Evolutionary conservation across 495 filamentous ascomycete species (phyloP), one percentile per base, ranked within the genome.

Genomic region (Cercophora sp.): DNA sequence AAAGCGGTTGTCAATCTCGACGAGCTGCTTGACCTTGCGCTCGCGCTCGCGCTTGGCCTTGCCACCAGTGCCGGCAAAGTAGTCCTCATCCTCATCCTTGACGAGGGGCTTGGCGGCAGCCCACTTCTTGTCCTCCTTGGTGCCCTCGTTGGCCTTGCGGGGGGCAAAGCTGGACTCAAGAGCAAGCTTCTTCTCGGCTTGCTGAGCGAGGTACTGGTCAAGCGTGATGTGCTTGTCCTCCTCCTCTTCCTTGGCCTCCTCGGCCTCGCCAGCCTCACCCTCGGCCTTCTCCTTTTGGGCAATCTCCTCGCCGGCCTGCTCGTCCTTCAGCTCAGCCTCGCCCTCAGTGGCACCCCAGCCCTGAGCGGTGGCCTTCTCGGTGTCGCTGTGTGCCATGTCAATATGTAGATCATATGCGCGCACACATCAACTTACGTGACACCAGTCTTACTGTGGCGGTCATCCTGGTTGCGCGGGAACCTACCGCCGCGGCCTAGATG

Each of bases 161-260:
- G 85, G 79, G 55, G 87, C 79, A 58, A 82, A 80, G 31, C 75
- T 72, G 44, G 55, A 65, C 64, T 84, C 85, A 52, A 98, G 85
- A 59, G 83, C 81, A 24, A 80, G 73, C 71, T 85, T 88, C 75
- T 87, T 89, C 74, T 88, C 86, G 43, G 87, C 89, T 66, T 78
- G 85, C 77, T 97, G 86, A 60, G 84, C 88, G 18, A 91, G 85
- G 72, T 95, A 97, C 59, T 93, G 88, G 59, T 77, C 75, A 72
- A 87, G 93, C 45, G 89, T 89, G 74, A 89, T 87, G 73, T 81
- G 79, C 79, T 93, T 93, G 65, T 94, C 89, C 68, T 89, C 87
- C 74, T 96, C 91, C 36, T 70, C 70, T 25, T 73, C 70, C 20
- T 67, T 60, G 11, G 56, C 58, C 23, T 70, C 69, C 46, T 65